Evolutionary conservation across 2,329 filamentous ascomycete species (phyloP).

Genomic region (Colletotrichum acutatum): DNA sequence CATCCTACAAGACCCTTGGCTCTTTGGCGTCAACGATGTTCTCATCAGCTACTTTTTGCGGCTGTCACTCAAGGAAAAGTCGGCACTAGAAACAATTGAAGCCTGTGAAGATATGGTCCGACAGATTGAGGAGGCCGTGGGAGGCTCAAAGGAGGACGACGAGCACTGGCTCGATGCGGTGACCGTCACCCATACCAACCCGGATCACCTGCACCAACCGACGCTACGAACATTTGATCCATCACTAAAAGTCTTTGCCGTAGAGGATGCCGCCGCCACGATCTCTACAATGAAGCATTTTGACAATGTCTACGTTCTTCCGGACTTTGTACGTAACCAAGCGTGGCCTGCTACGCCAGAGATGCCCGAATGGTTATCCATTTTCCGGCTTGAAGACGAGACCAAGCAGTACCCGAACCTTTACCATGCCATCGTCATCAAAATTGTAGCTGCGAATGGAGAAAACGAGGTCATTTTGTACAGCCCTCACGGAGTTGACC

Average conservation of each 20-base stretch:
- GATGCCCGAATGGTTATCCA: background rate
- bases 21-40: constrained; percentile 36
- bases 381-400: constrained; percentile 12
- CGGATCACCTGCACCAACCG: constrained; percentile 5
- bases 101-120: background rate
- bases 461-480: constrained; percentile 12
- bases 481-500: constrained; percentile 8
- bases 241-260: background rate
- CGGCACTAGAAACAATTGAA: background rate
- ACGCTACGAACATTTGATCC: constrained; percentile 9
- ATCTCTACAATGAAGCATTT: constrained; percentile 18
- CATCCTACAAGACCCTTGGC: constrained; percentile 47
- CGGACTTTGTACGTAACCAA: constrained; percentile 7
- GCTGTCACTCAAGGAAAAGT: background rate
- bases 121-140: background rate
- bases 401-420: background rate
- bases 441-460: background rate
- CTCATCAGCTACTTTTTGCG: background rate
- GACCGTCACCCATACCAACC: constrained; percentile 3
- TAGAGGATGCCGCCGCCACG: background rate
- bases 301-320: background rate
- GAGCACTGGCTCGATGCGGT: constrained; percentile 19
- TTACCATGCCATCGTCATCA: constrained; percentile 5
- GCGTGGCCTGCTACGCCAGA: constrained; percentile 9
- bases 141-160: background rate